These are phyloP conservation scores for Sugiyamaella americana DNA, from an alignment of 805 yeast species.

Conservation along the genomic window DNA sequence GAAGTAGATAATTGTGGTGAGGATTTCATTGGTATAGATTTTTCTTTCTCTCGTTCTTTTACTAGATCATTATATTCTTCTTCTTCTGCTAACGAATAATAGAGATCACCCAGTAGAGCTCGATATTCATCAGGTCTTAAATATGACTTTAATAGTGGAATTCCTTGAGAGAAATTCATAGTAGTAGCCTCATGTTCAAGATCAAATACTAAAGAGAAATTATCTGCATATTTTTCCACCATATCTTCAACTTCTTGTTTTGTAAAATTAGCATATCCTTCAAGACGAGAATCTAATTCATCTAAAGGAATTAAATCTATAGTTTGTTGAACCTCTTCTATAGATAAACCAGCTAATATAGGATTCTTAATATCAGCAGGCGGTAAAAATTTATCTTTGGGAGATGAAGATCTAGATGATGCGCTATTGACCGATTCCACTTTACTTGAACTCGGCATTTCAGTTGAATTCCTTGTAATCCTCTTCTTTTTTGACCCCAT, in stretches of 20 bases:
- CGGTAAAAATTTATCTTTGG: too few species aligned
- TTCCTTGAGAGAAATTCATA: background rate
- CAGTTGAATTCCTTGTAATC: too few species aligned
- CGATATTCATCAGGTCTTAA: conserved; percentile 12
- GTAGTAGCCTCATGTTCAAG: background rate
- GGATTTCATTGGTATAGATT: background rate
- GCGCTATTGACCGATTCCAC: too few species aligned
- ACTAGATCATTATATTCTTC: background rate
- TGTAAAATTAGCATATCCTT: background rate
- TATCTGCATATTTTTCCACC: background rate
- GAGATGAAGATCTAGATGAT: too few species aligned
- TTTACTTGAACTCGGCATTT: too few species aligned
- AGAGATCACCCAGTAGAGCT: conserved; percentile 8
- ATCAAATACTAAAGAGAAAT: background rate
- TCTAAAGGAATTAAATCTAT: background rate
- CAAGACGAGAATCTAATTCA: background rate
- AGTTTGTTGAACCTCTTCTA: background rate
- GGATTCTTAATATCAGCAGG: background rate
- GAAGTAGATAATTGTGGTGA: background rate
- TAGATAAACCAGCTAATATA: background rate
- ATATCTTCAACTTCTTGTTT: background rate
- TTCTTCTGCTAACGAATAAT: conserved; percentile 5
- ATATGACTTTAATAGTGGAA: background rate
- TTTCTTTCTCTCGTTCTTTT: background rate
- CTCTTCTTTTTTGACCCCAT: too few species aligned